Base-by-base conservation (phyloP, 2,329 filamentous ascomycete species). In the Dothidotthia symphoricarpi region DNA sequence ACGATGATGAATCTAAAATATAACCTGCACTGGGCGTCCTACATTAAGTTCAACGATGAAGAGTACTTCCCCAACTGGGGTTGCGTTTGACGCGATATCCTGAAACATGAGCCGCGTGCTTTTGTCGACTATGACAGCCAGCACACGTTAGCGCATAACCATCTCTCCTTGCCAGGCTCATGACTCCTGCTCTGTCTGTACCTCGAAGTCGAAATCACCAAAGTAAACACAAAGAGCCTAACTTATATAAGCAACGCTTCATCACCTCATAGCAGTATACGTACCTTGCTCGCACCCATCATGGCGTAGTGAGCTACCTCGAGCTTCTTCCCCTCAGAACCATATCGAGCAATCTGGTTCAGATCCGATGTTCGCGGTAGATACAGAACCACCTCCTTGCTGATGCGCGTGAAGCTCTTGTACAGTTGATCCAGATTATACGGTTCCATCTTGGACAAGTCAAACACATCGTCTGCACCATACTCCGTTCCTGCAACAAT, bases 371-470 rank as follows among this genome's bases (percentile, higher is more conserved):
- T 66, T 12, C 94, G 77, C 1, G 94, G 93, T 13, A 98, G 73
- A 59, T 86, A 98, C 6, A 98, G 74, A 1, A 86, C 86, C 34
- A 84, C 62, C 41, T 82, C 69, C 24, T 71, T 68, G 76, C 49
- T 59, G 31, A 56, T 43, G 47, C 61, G 48, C 27, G 58, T 44
- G 50, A 73, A 54, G 37, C 57, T 64, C 25, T 61, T 64, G 43
- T 71, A 74, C 33, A 69, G 63, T 33, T 62, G 61, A 2, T 64
- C 68, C 12, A 72, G 67, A n/a, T 69, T 84, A 61, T 98, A 98
- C 1, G 93, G 93, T 66, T 90, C 77, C 93, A 98, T 97, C 11
- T 77, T 82, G 35, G 76, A 76, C 35, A 97, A 71, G 58, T 96
- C 83, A 58, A 97, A 97, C 4, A 98, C 76, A 25, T 85, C 73